A percentile compares a stretch with the other conserved stretches of the same genome.
Conservation (phyloP, 306 rosid species). For the Cucumis hystrix region DNA sequence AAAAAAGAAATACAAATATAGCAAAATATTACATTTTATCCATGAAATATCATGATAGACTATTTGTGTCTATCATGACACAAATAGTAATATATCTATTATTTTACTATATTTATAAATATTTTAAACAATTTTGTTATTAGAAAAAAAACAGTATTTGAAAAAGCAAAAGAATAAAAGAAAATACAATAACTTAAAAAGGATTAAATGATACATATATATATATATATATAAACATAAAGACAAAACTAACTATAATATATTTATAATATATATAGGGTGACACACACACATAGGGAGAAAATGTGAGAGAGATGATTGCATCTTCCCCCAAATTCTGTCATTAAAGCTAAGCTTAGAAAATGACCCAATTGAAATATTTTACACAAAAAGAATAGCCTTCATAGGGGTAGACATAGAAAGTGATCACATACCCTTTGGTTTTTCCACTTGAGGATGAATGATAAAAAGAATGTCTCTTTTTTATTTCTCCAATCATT, state of each 20-base stretch:
- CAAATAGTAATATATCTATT: too few relatives aligned
- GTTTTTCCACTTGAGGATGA: neutral
- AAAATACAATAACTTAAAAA: neutral
- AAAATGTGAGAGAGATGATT: neutral
- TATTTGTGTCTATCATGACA: too few relatives aligned
- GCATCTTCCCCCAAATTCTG: neutral
- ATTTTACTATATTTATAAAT: too few relatives aligned
- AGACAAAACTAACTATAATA: neutral
- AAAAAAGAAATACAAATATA: too few relatives aligned
- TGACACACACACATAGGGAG: neutral
- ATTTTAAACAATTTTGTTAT: too few relatives aligned
- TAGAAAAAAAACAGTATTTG: too few relatives aligned
- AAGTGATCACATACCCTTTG: neutral
- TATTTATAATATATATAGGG: neutral
- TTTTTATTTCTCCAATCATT: constrained; percentile 2
- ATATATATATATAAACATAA: neutral
- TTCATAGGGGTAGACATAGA: neutral
- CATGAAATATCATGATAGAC: too few relatives aligned
- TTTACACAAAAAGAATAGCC: neutral
- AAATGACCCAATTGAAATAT: neutral
- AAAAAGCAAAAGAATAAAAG: neutral
- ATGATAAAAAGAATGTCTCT: neutral
- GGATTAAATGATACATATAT: neutral
- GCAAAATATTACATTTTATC: too few relatives aligned
- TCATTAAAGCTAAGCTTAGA: neutral